Evolutionary conservation across 1,284 basidiomycete species (phyloP).

Genomic region (Marasmius oreades): DNA sequence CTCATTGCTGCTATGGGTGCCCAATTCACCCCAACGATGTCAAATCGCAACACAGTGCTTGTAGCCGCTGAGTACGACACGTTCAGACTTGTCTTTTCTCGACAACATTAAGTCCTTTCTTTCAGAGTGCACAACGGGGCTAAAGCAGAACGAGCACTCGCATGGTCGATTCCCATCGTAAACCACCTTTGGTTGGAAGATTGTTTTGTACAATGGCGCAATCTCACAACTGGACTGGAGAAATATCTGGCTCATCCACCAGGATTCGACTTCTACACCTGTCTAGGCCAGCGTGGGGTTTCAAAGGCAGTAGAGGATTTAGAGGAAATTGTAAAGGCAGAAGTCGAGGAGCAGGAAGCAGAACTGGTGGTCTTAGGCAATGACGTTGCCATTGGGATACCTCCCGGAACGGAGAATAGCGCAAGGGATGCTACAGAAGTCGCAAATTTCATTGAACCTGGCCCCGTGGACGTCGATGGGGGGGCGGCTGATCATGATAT

Average conservation of each 20-base stretch:
- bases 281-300: constrained; percentile 55
- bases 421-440: constrained; percentile 26
- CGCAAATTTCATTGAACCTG: constrained; percentile 18
- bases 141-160: constrained; percentile 69
- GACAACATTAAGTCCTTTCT: not conserved
- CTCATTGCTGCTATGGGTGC: constrained; percentile 77
- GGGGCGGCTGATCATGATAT: constrained; percentile 10
- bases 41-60: constrained; percentile 69
- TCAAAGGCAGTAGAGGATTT: constrained; percentile 30
- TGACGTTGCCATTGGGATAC: not conserved
- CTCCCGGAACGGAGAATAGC: constrained; percentile 24
- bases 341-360: constrained; percentile 22
- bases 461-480: constrained; percentile 14
- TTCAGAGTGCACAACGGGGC: constrained; percentile 54
- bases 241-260: constrained; percentile 68
- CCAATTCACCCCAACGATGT: constrained; percentile 78
- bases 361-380: constrained; percentile 18
- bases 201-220: constrained; percentile 78
- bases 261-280: constrained; percentile 60
- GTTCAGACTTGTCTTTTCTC: no score
- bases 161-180: constrained; percentile 83
- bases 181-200: constrained; percentile 91
- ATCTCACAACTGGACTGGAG: constrained; percentile 52
- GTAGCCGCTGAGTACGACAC: constrained; percentile 75
- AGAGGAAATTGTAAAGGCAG: constrained; percentile 23